A percentile compares a stretch with the other conserved stretches of the same genome.
Conservation (phyloP, 2,329 filamentous ascomycete genomes). For the Aspergillus sojae region DNA sequence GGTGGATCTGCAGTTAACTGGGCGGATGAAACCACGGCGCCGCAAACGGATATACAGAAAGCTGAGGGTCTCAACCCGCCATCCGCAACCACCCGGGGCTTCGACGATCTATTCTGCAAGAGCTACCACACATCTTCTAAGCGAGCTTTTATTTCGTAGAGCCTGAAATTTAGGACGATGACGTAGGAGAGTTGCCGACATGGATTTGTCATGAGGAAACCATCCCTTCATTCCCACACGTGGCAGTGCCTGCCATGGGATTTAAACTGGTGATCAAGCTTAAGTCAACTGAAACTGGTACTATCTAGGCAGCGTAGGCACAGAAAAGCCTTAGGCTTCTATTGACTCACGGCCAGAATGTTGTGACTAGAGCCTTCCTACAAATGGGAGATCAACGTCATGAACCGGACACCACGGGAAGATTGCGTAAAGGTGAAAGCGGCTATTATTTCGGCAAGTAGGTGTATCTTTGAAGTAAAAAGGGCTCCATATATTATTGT, state of each 20-base stretch:
- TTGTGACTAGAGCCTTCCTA: background rate
- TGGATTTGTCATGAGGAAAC: background rate
- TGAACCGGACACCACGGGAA: background rate
- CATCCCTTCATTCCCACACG: background rate
- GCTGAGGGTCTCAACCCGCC: background rate
- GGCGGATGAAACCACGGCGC: conserved; percentile 21
- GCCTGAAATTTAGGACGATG: background rate
- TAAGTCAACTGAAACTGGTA: no score
- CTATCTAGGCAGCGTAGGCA: background rate
- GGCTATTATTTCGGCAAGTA: background rate
- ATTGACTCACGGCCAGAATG: background rate
- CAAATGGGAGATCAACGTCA: background rate
- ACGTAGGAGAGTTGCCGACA: background rate
- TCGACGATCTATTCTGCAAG: background rate
- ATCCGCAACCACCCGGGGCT: conserved; percentile 1
- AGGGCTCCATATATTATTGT: background rate
- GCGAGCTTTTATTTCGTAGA: background rate
- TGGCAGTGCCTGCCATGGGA: background rate
- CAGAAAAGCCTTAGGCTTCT: background rate
- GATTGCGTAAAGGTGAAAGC: background rate
- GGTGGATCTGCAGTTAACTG: background rate
- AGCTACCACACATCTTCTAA: background rate
- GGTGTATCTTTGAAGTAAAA: background rate
- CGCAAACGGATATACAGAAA: conserved; percentile 18
- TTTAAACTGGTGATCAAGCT: background rate